Base-by-base conservation (phyloP, 768 basidiomycete genomes). In the Hericium alpestre region DNA sequence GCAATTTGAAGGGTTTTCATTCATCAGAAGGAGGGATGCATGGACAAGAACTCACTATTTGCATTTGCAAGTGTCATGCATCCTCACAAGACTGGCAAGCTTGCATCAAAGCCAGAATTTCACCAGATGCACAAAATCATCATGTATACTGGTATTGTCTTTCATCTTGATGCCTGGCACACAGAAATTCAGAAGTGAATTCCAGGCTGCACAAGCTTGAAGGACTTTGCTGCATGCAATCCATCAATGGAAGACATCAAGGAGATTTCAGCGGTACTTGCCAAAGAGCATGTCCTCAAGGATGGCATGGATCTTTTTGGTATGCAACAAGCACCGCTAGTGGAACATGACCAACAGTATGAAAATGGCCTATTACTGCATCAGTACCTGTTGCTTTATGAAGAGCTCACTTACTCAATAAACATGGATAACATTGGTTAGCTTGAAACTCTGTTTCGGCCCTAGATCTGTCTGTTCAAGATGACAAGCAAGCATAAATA, bases 321-420 rank as follows among this genome's bases (percentile, higher is more conserved):
- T 47, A 1, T 27, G 18, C 46, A 38, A 1, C 7, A 32, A 1
- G 25, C 25, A 25, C 25, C 25, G 3, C 38, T 8, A 1, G 56
- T 23, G 0, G 57, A 61, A 9, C 57, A 69, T 4, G 74, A 76
- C 58, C 15, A 67, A 38, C 65, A 70, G 16, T 56, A 59, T 12
- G 70, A 74, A 56, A 77, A 78, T 55, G 49, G 55, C 0, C 38
- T 72, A 11, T 54, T 74, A 0, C 38, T 59, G 1, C 63, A 74
- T 15, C 58, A 72, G 32, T 71, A 4, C 1, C 40, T 39, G 1
- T 48, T 75, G 1, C 66, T 77, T 0, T 78, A 79, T 54, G 70
- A 74, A 40, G 76, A 77, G 51, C 55, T 74, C 1, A 62, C 64
- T 25, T 25, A 25, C n/a, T 2, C 40, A 3, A 41, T 41, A 8